phyloP scores from a whole-genome alignment of 2,329 filamentous ascomycete genomes.

The Magnaporthiopsis poae region DNA sequence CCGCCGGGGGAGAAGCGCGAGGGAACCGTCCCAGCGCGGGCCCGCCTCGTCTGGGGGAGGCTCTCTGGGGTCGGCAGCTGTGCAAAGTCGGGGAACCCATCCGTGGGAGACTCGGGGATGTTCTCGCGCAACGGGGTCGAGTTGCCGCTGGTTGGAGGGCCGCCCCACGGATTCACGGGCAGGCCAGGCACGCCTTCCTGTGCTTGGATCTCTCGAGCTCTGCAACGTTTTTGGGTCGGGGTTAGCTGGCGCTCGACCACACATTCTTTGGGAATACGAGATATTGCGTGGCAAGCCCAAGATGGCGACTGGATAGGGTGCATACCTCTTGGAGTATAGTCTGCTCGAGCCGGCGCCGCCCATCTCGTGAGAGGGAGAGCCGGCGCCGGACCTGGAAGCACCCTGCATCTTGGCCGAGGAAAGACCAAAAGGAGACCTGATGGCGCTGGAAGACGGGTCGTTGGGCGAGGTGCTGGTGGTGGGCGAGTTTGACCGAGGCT shows the following conservation, averaged over 20 bases:
- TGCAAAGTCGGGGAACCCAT: conserved; percentile 87
- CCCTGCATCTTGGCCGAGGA: conserved; percentile 51
- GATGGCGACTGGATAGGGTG: conserved; percentile 17
- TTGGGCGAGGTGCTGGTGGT: conserved; percentile 71
- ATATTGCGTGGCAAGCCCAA: background rate
- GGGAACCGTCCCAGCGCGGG: conserved; percentile 88
- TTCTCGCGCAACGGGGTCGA: conserved; percentile 93
- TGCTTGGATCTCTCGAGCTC: conserved; percentile 90
- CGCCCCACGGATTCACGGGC: conserved; percentile 73
- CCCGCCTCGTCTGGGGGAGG: conserved; percentile 62
- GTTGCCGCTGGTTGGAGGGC: conserved; percentile 89
- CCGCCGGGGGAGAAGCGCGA: conserved; percentile 80
- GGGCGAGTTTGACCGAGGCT: conserved; percentile 67
- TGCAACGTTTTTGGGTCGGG: conserved; percentile 26
- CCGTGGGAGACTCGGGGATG: conserved; percentile 91
- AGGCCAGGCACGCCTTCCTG: conserved; percentile 74
- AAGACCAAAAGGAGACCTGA: conserved; percentile 65
- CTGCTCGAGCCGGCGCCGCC: conserved; percentile 55
- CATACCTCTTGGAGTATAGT: conserved; percentile 86
- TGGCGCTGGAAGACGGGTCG: conserved; percentile 54
- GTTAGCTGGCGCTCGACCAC: background rate
- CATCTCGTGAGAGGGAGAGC: conserved; percentile 92
- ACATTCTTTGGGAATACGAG: background rate
- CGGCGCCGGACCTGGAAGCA: conserved; percentile 68
- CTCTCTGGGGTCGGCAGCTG: conserved; percentile 58